phyloP scores from a whole-genome alignment of 2,329 filamentous ascomycete species.

The Calonectria ilicicola region DNA sequence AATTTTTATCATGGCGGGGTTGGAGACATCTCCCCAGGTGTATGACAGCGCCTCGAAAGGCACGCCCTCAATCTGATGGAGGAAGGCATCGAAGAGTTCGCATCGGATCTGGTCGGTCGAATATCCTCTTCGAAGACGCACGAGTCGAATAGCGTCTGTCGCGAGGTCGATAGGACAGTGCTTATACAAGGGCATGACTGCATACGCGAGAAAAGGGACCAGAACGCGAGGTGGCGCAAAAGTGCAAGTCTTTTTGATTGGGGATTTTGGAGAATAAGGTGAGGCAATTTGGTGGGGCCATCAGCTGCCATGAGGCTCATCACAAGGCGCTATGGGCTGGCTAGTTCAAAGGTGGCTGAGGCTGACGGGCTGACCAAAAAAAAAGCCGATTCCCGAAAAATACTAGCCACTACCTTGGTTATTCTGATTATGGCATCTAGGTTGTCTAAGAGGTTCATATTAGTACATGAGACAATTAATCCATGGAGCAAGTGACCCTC shows the following conservation, averaged over 20 bases:
- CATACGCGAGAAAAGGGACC: not conserved
- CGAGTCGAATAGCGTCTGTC: not conserved
- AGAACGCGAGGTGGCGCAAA: not conserved
- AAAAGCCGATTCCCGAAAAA: not conserved
- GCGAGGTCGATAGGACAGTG: not conserved
- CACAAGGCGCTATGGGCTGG: not conserved
- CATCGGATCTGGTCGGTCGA: not conserved
- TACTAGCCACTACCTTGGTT: not conserved
- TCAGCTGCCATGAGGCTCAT: not conserved
- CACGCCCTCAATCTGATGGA: not conserved
- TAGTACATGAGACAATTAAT: too few relatives aligned
- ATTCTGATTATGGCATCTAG: not conserved
- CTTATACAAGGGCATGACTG: not conserved
- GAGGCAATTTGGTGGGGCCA: not conserved
- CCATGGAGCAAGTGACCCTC: too few relatives aligned
- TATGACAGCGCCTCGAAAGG: not conserved
- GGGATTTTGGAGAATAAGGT: not conserved
- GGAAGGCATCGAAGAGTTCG: not conserved
- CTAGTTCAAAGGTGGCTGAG: not conserved
- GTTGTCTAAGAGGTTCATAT: too few relatives aligned
- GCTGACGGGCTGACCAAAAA: not conserved
- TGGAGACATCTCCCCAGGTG: not conserved
- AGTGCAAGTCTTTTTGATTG: not conserved
- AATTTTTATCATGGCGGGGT: not conserved
- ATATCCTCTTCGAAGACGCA: not conserved